phyloP scores from a whole-genome alignment of 2,329 filamentous ascomycete species.

The Fusarium hostae region DNA sequence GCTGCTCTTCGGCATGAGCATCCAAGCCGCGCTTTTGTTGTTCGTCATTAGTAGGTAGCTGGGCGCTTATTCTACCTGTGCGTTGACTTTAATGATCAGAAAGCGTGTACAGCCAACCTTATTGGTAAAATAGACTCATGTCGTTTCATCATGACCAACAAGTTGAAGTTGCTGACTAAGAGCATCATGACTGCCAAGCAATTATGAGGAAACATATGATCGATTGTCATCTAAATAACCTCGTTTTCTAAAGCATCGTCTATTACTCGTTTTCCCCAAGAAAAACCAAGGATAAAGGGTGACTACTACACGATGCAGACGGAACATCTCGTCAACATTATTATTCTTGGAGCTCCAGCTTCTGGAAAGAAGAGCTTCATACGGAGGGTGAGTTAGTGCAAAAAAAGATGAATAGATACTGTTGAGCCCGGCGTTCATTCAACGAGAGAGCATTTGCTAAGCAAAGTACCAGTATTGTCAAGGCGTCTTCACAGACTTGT shows the following conservation, averaged over 20 bases:
- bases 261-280: background rate
- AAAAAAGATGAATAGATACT: background rate
- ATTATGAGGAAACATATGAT: slow-evolving; percentile 17
- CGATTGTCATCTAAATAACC: background rate
- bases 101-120: background rate
- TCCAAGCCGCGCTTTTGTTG: too few species aligned
- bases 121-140: background rate
- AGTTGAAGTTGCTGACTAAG: slow-evolving; percentile 33
- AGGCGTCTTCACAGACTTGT: slow-evolving; percentile 29
- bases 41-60: too few species aligned
- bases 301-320: slow-evolving; percentile 6
- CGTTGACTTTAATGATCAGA: background rate
- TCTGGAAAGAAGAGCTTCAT: slow-evolving; percentile 38
- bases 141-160: slow-evolving; percentile 17
- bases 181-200: slow-evolving; percentile 26
- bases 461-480: slow-evolving; percentile 30
- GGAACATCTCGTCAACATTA: slow-evolving; percentile 26
- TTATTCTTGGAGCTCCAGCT: slow-evolving; percentile 27
- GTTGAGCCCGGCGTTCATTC: background rate
- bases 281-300: background rate
- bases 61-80: background rate
- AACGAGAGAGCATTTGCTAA: background rate
- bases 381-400: slow-evolving; percentile 27
- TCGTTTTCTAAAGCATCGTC: background rate
- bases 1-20: too few species aligned